phyloP scores from a whole-genome alignment of 2,329 filamentous ascomycete genomes.

The Juglanconis sp. region DNA sequence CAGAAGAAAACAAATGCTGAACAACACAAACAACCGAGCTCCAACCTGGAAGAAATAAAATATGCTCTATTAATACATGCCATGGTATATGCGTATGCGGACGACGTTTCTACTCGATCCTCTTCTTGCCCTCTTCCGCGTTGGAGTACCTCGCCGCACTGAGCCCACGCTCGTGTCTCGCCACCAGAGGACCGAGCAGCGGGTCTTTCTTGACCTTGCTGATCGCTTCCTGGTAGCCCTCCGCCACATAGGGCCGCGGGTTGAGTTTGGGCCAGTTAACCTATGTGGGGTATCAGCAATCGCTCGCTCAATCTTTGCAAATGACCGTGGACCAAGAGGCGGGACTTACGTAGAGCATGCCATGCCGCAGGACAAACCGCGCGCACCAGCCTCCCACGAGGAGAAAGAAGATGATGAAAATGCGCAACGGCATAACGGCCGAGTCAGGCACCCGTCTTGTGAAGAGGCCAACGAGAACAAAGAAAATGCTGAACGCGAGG shows the following conservation, averaged over 20 bases:
- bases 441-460: constrained; percentile 70
- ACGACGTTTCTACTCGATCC: constrained; percentile 66
- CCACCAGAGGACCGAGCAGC: constrained; percentile 72
- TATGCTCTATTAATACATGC: constrained; percentile 6
- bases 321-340: too few species aligned
- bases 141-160: constrained; percentile 80
- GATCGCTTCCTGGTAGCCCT: constrained; percentile 86
- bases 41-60: background rate
- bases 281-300: constrained; percentile 42
- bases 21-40: background rate
- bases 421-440: constrained; percentile 72
- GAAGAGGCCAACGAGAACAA: constrained; percentile 71
- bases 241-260: constrained; percentile 78
- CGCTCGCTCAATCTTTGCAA: too few species aligned
- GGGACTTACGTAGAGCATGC: constrained; percentile 85
- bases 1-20: background rate
- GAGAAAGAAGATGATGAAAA: constrained; percentile 80
- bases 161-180: constrained; percentile 74
- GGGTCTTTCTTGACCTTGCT: constrained; percentile 77
- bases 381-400: constrained; percentile 66
- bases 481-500: constrained; percentile 79
- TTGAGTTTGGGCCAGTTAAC: constrained; percentile 99
- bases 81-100: background rate
- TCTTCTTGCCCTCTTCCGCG: constrained; percentile 97
- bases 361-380: constrained; percentile 77